A percentile compares a stretch with the other conserved stretches of the same genome.
phyloP scores from a whole-genome alignment of 2,329 filamentous ascomycete genomes.

The Colletotrichum echinochloae region DNA sequence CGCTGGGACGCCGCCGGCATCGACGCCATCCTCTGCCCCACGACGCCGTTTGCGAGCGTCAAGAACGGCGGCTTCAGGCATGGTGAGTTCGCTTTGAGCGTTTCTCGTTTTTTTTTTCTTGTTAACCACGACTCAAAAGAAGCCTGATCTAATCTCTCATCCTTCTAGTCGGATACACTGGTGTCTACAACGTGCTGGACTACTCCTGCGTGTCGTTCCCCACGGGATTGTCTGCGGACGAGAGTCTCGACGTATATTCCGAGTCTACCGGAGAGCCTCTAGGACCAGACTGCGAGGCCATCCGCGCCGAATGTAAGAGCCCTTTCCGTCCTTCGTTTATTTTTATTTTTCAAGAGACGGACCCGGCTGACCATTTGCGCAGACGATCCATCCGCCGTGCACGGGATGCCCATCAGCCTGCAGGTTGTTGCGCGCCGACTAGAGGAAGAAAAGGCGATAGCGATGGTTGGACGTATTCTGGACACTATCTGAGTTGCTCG shows the following conservation, averaged over 20 bases:
- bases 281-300: slow-evolving; percentile 51
- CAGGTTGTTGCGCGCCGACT: slow-evolving; percentile 58
- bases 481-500: not conserved
- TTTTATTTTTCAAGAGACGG: too few species aligned
- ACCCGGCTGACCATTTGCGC: not conserved
- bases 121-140: too few species aligned
- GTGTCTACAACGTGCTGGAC: slow-evolving; percentile 63
- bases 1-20: slow-evolving; percentile 61
- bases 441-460: slow-evolving; percentile 56
- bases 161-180: slow-evolving; percentile 64
- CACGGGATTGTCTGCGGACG: slow-evolving; percentile 55
- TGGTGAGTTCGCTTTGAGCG: too few species aligned
- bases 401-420: slow-evolving; percentile 58
- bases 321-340: too few species aligned
- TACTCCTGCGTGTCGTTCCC: slow-evolving; percentile 62
- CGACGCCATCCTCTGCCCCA: slow-evolving; percentile 73
- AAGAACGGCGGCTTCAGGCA: slow-evolving; percentile 59
- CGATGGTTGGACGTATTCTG: slow-evolving; percentile 47
- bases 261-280: slow-evolving; percentile 50
- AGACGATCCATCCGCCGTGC: slow-evolving; percentile 55
- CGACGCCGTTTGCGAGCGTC: slow-evolving; percentile 57
- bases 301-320: slow-evolving; percentile 57
- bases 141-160: too few species aligned
- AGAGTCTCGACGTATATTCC: slow-evolving; percentile 50
- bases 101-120: too few species aligned